Base-by-base conservation (phyloP, 768 basidiomycete genomes). In the Termitomyces sp. region DNA sequence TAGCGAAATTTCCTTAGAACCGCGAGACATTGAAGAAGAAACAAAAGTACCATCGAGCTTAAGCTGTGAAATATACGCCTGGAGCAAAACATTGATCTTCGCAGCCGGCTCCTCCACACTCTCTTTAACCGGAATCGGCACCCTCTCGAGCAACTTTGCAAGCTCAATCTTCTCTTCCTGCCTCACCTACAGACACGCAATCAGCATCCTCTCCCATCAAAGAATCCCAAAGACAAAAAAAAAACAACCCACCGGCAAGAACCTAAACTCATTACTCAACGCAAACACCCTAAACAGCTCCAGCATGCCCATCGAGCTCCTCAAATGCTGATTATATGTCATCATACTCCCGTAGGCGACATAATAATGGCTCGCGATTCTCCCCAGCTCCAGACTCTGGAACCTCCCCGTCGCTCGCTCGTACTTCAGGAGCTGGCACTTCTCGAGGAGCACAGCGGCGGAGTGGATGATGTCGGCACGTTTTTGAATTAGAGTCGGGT, bases 121-220 rank as follows among this genome's bases (percentile, higher is more conserved):
- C 72, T 99, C 97, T 73, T 98, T 98, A 64, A 98, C 90, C 0
- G 97, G 97, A 45, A 99, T 94, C 2, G 96, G 96, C 0, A 98
- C 96, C 2, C 94, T 83, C 67, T 99, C 96, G 45, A 98, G 75
- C 8, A 98, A 77, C 66, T 95, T 95, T 5, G 85, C 82, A 16
- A 97, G 79, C 66, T 98, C 95, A 4, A 95, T 79, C 68, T 96
- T 97, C 72, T 94, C 91, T 73, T 73, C 35, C 36, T 57, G 9
- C 22, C 6, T 6, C 18, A 54, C 28, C 53, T 43, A 54, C 42
- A 44, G 18, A 81, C 69, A 51, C 1, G 9, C n/a, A 57, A 48
- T 44, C 32, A 44, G 14, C 4, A 35, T 22, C 7, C 35, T 18
- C 28, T 30, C 6, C 40, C 14, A 13, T 12, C 45, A 6, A 26